Percentiles rank a stretch among this genome's conserved stretches.
These are phyloP conservation scores for Hamamelis virginiana DNA, from an alignment of 164 flowering plant species.

Conservation along the genomic window DNA sequence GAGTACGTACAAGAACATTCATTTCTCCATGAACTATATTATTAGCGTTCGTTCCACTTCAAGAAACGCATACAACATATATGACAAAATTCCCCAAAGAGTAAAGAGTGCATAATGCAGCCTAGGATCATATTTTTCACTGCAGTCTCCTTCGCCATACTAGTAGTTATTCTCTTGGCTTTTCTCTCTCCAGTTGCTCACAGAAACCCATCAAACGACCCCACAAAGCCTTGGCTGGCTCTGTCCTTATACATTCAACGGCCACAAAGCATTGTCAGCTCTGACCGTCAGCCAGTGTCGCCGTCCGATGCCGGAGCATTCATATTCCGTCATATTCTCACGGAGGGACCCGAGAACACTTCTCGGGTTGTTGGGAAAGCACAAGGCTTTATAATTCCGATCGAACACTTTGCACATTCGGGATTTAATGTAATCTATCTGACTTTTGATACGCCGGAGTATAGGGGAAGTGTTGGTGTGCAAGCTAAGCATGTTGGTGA, in stretches of 20 bases:
- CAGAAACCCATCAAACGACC: slow-evolving; percentile 23
- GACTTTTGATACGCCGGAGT: slow-evolving; percentile 53
- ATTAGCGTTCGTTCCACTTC: too few species aligned
- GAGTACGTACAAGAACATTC: too few species aligned
- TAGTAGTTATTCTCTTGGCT: slow-evolving; percentile 67
- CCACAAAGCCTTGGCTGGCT: slow-evolving; percentile 33
- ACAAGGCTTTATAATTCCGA: slow-evolving; percentile 75
- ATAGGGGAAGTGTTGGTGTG: slow-evolving; percentile 66
- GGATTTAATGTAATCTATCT: slow-evolving; percentile 70
- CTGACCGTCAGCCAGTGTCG: slow-evolving; percentile 14
- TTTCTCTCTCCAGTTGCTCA: slow-evolving; percentile 56
- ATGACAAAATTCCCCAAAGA: too few species aligned
- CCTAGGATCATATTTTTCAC: slow-evolving; percentile 63
- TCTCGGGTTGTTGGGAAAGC: slow-evolving; percentile 73
- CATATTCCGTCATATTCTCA: slow-evolving; percentile 63
- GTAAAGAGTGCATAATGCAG: slow-evolving; percentile 34
- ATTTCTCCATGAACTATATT: too few species aligned
- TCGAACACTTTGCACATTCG: slow-evolving; percentile 57
- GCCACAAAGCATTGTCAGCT: slow-evolving; percentile 24
- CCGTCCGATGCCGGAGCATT: slow-evolving; percentile 40
- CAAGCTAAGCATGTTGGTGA: slow-evolving; percentile 44
- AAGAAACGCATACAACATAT: too few species aligned
- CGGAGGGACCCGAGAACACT: slow-evolving; percentile 69
- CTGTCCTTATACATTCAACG: slow-evolving; percentile 79
- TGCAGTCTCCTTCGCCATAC: slow-evolving; percentile 49